Percentiles rank a stretch among this genome's conserved stretches.
Conservation (phyloP, 1,284 basidiomycete genomes). For the Xerocomus nothofagi region DNA sequence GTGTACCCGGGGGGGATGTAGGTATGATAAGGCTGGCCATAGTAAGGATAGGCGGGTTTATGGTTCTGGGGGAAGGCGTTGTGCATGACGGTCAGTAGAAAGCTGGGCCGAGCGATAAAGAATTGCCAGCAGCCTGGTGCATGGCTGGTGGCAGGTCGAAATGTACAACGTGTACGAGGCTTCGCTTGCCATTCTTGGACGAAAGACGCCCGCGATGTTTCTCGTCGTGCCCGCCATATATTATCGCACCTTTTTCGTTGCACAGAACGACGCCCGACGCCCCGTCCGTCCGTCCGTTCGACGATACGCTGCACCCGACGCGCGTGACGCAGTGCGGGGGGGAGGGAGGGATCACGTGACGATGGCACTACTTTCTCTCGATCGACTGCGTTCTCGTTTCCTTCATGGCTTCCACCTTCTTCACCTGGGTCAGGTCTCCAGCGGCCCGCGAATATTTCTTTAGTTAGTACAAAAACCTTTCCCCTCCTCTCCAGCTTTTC, state of each 20-base stretch:
- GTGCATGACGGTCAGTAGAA: conserved; percentile 24
- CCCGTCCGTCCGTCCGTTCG: background rate
- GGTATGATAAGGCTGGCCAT: conserved; percentile 37
- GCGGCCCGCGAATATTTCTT: conserved; percentile 91
- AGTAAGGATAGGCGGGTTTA: conserved; percentile 35
- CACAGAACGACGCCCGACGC: background rate
- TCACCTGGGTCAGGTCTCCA: conserved; percentile 85
- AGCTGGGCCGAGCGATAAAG: conserved; percentile 15
- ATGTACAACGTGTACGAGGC: conserved; percentile 24
- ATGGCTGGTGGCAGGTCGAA: conserved; percentile 22
- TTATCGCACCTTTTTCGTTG: conserved; percentile 1
- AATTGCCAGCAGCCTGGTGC: conserved; percentile 16
- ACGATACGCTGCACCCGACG: too few species aligned
- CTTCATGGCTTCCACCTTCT: conserved; percentile 77
- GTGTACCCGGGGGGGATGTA: conserved; percentile 35
- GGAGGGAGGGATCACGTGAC: too few species aligned
- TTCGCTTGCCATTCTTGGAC: conserved; percentile 27
- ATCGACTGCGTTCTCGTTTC: background rate
- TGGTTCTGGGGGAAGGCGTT: conserved; percentile 18
- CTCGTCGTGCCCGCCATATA: background rate
- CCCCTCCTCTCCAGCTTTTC: conserved; percentile 11
- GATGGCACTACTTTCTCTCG: background rate
- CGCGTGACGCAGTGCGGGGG: too few species aligned
- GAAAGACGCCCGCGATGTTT: background rate
- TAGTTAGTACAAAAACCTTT: conserved; percentile 55